Base-by-base conservation (phyloP, 2,329 filamentous ascomycete species). In the Delphinella strobiligena region DNA sequence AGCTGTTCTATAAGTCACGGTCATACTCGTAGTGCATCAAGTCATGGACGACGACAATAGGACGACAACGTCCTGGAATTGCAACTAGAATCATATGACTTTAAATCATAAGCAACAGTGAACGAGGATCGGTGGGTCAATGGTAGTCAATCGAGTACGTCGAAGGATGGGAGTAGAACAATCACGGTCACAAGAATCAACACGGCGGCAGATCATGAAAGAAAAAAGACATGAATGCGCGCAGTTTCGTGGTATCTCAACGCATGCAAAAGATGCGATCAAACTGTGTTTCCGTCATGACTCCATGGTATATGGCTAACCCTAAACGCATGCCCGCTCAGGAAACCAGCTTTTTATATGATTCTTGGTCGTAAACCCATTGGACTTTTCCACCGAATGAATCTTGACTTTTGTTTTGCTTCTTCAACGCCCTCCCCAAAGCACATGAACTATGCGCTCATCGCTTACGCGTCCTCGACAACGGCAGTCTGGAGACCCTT, bases 401-500 rank as follows among this genome's bases (percentile, higher is more conserved):
- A 24, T 16, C 24, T 18, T 4, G 30, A 27, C 32, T 30, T 19
- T 37, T 34, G 36, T 32, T 34, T 41, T 22, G 31, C 31, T 29
- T 37, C 38, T 27, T 27, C 22, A 27, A 27, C 22, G 22, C 22
- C 22, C 22, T 27, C 32, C 31, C 19, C 16, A 2, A 18, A 11
- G n/a, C 14, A 18, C 15, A 15, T 60, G 30, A 19, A 41, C 4
- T 19, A 14, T 14, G 30, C 14, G 31, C 22, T 31, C 34, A 41
- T 41, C 34, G 39, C 39, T 54, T 72, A 75, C 52, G 68, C 64
- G 55, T 78, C 74, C 62, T 80, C 76, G 47, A 98, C 89, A 59
- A 93, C 75, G 58, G 82, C 78, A 55, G 91, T 98, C 64, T 83
- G 78, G 58, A 98, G 82, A 68, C 91, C 89, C 85, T 95, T 96